These are phyloP conservation scores for Bipolaris gigantea DNA, from an alignment of 2,329 filamentous ascomycete genomes.

Conservation along the genomic window DNA sequence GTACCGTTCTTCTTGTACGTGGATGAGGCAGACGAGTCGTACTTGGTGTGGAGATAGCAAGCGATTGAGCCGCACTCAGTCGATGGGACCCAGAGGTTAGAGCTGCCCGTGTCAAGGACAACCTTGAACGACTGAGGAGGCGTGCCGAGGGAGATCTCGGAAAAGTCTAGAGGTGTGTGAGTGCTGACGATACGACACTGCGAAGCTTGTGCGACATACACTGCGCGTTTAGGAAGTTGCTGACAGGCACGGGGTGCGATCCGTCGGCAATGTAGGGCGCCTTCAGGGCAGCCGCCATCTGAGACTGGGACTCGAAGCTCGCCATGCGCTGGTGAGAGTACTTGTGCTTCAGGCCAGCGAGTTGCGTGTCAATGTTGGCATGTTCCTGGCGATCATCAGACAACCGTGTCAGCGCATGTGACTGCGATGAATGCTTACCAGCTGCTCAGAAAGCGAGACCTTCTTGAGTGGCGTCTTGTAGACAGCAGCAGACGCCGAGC, in stretches of 20 bases:
- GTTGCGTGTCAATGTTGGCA: constrained; percentile 78
- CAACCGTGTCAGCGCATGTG: constrained; percentile 3
- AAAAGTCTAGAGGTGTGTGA: constrained; percentile 70
- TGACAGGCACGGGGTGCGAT: constrained; percentile 81
- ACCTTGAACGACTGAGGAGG: constrained; percentile 98
- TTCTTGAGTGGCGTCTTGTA: constrained; percentile 99
- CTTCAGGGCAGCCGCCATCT: constrained; percentile 78
- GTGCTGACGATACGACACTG: constrained; percentile 5
- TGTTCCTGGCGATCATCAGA: constrained; percentile 59
- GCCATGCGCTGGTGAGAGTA: constrained; percentile 69
- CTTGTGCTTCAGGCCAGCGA: constrained; percentile 87
- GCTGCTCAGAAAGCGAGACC: constrained; percentile 86
- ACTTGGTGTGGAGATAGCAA: constrained; percentile 96
- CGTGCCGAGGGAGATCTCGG: constrained; percentile 88
- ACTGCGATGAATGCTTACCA: constrained; percentile 62
- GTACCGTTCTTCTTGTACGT: constrained; percentile 94
- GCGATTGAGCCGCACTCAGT: constrained; percentile 90
- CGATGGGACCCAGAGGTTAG: constrained; percentile 98
- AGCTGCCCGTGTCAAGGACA: constrained; percentile 96
- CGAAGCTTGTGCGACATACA: constrained; percentile 63
- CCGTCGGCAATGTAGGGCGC: constrained; percentile 67
- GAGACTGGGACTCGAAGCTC: constrained; percentile 68
- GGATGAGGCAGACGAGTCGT: constrained; percentile 86
- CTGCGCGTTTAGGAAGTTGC: constrained; percentile 98
- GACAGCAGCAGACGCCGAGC: constrained; percentile 79